Base-by-base conservation (phyloP, 148 eudicot species). In the Vaccinium corymbosum region DNA sequence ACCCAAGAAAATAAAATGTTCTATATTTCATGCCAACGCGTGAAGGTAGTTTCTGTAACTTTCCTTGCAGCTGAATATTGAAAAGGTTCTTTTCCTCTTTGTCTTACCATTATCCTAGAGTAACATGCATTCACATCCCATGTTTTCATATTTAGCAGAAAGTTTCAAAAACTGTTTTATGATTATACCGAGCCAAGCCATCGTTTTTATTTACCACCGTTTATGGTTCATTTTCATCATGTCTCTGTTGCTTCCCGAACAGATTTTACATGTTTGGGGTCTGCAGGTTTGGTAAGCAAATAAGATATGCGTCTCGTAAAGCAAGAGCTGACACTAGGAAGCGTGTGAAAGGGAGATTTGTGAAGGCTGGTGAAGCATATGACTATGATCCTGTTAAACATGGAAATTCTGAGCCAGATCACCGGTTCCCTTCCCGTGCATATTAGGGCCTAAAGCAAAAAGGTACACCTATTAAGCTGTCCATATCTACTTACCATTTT, bases 291-390 rank as follows among this genome's bases (percentile, higher is more conserved):
- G 93, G 92, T 16, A 91, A 91, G 77, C 92, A 91, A 84, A 91
- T 91, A 88, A 84, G 92, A 74, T 91, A 91, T 78, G 90, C 90
- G 6, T 91, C 91, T 42, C 87, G 93, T 59, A 91, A 91, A 80
- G 92, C 93, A 11, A 90, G 93, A 81, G 93, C 92, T 8, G 93
- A 91, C 83, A 87, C 92, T 5, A 90, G 93, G 77, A 91, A 87
- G 83, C 88, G 93, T 52, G 91, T 90, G 27, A 91, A 90, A 70
- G 93, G 92, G 12, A 87, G 93, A 87, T 91, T 91, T 83, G 93
- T 88, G 29, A 90, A 90, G 88, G 89, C 92, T 20, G 92, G 90
- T 56, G 90, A 91, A 82, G 84, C 80, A 42, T 88, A 81, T 82
- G 93, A 91, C 76, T 85, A 85, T 82, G 89, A 89, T 64, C 91